Conservation (phyloP, 169 alveolate species). For the Eimeria tenella region DNA sequence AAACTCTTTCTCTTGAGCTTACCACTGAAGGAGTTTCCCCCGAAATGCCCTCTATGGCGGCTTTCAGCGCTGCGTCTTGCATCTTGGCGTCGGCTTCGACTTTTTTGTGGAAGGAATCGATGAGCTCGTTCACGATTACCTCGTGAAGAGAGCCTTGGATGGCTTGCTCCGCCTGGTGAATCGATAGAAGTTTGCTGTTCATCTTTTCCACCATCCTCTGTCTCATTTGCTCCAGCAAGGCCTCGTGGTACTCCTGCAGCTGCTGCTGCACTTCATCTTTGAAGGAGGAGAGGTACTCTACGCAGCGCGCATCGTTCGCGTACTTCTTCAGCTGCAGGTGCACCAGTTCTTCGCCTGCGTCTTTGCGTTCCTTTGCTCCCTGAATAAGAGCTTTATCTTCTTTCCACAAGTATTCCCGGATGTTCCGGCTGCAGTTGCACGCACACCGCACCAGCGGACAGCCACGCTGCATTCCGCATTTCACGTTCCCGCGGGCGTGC, state of each 20-base stretch:
- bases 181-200: slow-evolving; percentile 67
- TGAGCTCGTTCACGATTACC: slow-evolving; percentile 79
- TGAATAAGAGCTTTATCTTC: slow-evolving; percentile 88
- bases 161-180: slow-evolving; percentile 79
- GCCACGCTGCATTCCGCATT: too few relatives aligned
- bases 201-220: slow-evolving; percentile 62
- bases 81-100: slow-evolving; percentile 60
- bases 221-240: slow-evolving; percentile 76
- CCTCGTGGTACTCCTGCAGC: slow-evolving; percentile 73
- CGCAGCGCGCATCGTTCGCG: slow-evolving; percentile 83
- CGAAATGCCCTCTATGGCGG: slow-evolving; percentile 72
- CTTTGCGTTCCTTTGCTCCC: slow-evolving; percentile 86
- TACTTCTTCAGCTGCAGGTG: slow-evolving; percentile 86
- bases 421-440: slow-evolving; percentile 81
- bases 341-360: slow-evolving; percentile 87
- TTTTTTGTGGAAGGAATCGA: slow-evolving; percentile 35
- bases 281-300: slow-evolving; percentile 78
- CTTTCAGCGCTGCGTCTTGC: slow-evolving; percentile 73
- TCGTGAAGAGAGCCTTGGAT: slow-evolving; percentile 81
- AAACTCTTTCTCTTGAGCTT: background rate
- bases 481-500: too few relatives aligned
- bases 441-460: background rate
- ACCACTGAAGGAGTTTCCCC: slow-evolving; percentile 67
- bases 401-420: slow-evolving; percentile 88
- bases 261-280: slow-evolving; percentile 80